Percentiles rank a stretch among this genome's conserved stretches.
phyloP scores from a whole-genome alignment of 805 yeast species.

The Metschnikowia baotianmanensis region DNA sequence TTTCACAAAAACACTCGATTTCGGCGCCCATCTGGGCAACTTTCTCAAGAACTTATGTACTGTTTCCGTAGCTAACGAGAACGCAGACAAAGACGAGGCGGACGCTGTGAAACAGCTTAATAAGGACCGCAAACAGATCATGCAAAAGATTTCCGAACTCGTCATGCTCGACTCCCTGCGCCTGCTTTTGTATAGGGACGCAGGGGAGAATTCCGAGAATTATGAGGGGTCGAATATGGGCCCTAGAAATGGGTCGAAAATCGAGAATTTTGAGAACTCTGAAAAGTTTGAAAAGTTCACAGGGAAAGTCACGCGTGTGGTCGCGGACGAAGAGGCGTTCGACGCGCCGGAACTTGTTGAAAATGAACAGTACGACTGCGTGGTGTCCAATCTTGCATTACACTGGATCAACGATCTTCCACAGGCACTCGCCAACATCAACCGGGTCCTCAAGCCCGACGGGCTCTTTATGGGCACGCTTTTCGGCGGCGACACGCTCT shows the following conservation, averaged over 20 bases:
- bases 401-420: slow-evolving; percentile 93
- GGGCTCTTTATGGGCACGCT: slow-evolving; percentile 79
- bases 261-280: no score
- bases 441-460: slow-evolving; percentile 65
- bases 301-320: slow-evolving; percentile 49
- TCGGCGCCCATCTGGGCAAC: slow-evolving; percentile 74
- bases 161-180: slow-evolving; percentile 67
- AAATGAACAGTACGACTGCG: slow-evolving; percentile 58
- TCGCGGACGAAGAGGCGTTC: slow-evolving; percentile 67
- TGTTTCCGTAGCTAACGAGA: slow-evolving; percentile 22
- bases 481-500: slow-evolving; percentile 84
- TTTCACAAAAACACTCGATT: slow-evolving; percentile 60
- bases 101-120: slow-evolving; percentile 42
- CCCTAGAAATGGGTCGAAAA: no score
- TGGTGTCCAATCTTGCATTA: slow-evolving; percentile 66
- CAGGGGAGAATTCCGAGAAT: slow-evolving; percentile 30
- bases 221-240: no score
- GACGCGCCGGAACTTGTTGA: slow-evolving; percentile 38
- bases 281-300: no score
- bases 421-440: slow-evolving; percentile 51
- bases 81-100: slow-evolving; percentile 32
- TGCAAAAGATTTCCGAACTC: slow-evolving; percentile 49
- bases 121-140: slow-evolving; percentile 53
- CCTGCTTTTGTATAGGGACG: slow-evolving; percentile 52
- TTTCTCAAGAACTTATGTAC: slow-evolving; percentile 43